These are phyloP conservation scores for Acacia melanoxylon DNA, from an alignment of 306 rosid genomes.

Conservation along the genomic window DNA sequence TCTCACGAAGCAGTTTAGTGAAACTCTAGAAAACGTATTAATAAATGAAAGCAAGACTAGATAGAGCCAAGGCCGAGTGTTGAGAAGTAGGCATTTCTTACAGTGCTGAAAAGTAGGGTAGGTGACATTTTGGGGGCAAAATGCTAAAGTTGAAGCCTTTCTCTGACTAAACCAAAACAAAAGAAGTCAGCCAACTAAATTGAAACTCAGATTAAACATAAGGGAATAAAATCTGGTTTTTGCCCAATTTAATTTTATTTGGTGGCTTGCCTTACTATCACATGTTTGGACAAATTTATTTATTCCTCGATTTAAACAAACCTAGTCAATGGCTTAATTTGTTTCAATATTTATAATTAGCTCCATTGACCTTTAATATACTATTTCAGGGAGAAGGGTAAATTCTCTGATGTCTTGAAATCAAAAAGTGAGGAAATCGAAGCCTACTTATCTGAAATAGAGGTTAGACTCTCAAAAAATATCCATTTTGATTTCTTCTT, in stretches of 20 bases:
- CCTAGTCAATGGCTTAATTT: neutral
- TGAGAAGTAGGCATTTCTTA: neutral
- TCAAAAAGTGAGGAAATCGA: conserved; percentile 89
- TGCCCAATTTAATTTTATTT: neutral
- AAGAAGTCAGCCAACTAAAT: neutral
- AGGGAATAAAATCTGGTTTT: neutral
- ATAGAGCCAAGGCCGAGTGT: neutral
- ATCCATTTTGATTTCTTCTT: neutral
- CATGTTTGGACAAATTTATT: neutral
- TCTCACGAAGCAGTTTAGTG: neutral
- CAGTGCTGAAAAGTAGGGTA: neutral
- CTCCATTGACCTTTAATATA: conserved; percentile 14
- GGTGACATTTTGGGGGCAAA: neutral
- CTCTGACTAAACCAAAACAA: neutral
- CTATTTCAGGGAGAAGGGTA: conserved; percentile 61
- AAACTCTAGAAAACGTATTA: neutral
- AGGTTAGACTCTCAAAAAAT: conserved; percentile 45
- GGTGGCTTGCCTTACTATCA: neutral
- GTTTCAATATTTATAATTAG: neutral
- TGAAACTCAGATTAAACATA: neutral
- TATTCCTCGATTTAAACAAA: neutral
- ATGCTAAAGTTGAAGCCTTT: neutral
- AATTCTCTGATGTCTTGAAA: conserved; percentile 59
- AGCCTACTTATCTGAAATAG: conserved; percentile 95
- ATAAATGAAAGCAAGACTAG: neutral